Base-by-base conservation (phyloP, 805 yeast species). In the Nakazawaea anatomiae region DNA sequence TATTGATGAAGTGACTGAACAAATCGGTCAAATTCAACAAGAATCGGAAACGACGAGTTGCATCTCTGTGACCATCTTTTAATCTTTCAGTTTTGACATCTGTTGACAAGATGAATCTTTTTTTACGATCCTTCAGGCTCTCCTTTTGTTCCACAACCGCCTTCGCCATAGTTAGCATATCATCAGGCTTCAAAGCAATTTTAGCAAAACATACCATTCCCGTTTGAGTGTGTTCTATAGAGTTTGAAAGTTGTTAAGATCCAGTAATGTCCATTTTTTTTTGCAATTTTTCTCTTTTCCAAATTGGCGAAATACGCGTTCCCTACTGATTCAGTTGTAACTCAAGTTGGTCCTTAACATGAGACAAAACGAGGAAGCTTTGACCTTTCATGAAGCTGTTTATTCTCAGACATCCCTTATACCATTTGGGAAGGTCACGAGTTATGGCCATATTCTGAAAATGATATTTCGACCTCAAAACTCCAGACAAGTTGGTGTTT, bases 1-100 rank as follows among this genome's bases (percentile, higher is more conserved):
- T 75, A 57, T 89, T 87, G 54, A 91, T 87, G 66, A 91, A 91
- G 63, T 90, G 91, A 40, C 95, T 82, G 65, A 91, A 91, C 52
- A 92, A 72, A 55, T 88, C 96, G 0, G 97, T 89, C 40, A 91
- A 72, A 1, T 90, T 86, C 46, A 92, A 71, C 42, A 91, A 71
- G 66, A 91, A 88, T 63, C 81, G 83, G 74, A 89, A 89, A 53
- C 98, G 75, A 58, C 76, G 81, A 30, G 89, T 83, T 0, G 95
- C 78, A 58, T 85, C 94, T 58, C 80, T 87, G 43, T 71, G 76
- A 4, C 53, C 53, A 55, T 75, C 77, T 56, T 73, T 75, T 35
- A 70, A 71, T 48, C 76, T 73, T 46, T 86, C 89, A 2, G 73
- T 66, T 53, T 79, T 78, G 4, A 86, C 82, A 54, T 84, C 89